Evolutionary conservation across 768 basidiomycete genomes (phyloP), one percentile per base, ranked within the genome.

Genomic region (Mycena belliarum): DNA sequence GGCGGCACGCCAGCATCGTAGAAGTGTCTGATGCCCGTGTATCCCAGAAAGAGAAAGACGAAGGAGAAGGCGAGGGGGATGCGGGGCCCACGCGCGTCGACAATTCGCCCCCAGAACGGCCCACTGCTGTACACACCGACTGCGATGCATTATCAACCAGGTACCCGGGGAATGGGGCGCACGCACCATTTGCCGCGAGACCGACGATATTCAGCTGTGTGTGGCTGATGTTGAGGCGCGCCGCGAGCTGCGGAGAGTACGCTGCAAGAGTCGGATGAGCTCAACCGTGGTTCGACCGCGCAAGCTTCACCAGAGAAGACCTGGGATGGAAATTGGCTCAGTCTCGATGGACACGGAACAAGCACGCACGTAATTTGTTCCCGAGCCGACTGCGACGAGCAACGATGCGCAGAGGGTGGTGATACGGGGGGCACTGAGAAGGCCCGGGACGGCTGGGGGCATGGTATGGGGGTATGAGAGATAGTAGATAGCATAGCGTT

Each of bases 191-290:
- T n/a, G 85, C 89, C 2, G 86, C 88, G n/a, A 89, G 75, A 16
- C 84, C 93, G 18, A 95, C 82, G 33, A 94, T 70, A 64, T 96
- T 95, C 33, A 93, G 76, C 55, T 89, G 84, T 0, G 93, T 95
- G 52, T 95, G 89, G 4, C 83, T 81, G 49, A 95, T 82, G 44
- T 80, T 76, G 18, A 96, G 80, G 38, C 85, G 82, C n/a, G 85
- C 73, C 1, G 89, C 91, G 6, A 96, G 81, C 69, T 96, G 93
- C 0, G 94, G 93, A 2, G 89, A 85, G 69, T 95, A 97, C 20
- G 92, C 93, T 87, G 52, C 24, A 41, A 16, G 16, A 14, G 33
- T 11, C 44, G 24, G n/a, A 48, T 53, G 38, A 46, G 49, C 41
- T 46, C 42, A 10, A 20, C 15, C 40, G 4, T 46, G 10, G 14